Evolutionary conservation across 176 grass and related monocot species (phyloP).

Genomic region (Phyllostachys edulis): DNA sequence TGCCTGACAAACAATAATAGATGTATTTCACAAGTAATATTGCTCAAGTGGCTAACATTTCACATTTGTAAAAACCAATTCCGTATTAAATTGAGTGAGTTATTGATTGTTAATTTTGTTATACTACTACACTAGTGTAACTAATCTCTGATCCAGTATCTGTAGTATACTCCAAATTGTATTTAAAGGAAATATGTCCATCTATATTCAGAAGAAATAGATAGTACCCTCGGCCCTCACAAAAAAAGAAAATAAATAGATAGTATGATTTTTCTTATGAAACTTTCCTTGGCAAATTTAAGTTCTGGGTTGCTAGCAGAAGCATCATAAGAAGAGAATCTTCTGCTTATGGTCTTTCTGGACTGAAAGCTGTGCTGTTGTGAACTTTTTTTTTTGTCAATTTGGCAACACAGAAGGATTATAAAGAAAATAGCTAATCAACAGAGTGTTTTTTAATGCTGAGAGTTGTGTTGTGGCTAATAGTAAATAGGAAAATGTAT

Average conservation of each 20-base stretch:
- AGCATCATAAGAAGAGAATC: neutral
- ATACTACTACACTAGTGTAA: neutral
- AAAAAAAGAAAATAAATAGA: neutral
- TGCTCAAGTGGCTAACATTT: neutral
- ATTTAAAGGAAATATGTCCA: neutral
- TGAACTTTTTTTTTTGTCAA: neutral
- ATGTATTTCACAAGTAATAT: neutral
- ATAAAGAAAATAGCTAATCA: neutral
- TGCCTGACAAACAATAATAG: neutral
- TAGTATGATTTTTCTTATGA: neutral
- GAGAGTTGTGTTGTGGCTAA: neutral
- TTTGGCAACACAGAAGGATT: neutral
- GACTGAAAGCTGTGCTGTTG: neutral
- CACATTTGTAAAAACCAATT: neutral
- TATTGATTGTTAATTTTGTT: neutral
- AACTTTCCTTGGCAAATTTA: neutral
- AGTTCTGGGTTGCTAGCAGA: neutral
- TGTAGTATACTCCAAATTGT: neutral
- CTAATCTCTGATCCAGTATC: neutral
- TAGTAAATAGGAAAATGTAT: neutral
- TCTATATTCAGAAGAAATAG: neutral
- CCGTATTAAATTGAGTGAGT: neutral
- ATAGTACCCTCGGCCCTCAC: neutral
- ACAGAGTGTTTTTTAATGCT: neutral
- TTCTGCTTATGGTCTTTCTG: neutral